These are phyloP conservation scores for Fusarium burgessii DNA, from an alignment of 2,329 filamentous ascomycete species.

Conservation along the genomic window DNA sequence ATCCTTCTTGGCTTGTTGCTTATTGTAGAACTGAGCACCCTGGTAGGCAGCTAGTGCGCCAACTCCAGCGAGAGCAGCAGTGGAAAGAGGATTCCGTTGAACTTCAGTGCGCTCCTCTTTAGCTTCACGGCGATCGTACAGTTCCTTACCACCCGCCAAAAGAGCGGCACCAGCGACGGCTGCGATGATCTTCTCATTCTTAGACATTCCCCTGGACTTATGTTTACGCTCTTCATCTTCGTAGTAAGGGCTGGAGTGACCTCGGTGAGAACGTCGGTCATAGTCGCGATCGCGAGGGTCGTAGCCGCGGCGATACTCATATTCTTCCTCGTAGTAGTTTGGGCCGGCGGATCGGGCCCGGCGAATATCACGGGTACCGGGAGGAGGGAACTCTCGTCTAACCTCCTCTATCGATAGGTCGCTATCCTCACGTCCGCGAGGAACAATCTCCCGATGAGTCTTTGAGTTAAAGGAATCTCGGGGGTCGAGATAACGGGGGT, in stretches of 20 bases:
- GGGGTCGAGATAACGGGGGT: constrained; percentile 65
- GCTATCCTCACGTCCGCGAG: constrained; percentile 76
- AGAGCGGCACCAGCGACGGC: constrained; percentile 74
- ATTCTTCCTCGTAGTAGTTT: constrained; percentile 67
- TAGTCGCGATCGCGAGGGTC: constrained; percentile 59
- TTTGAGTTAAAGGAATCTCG: constrained; percentile 63
- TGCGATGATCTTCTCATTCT: constrained; percentile 75
- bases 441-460: constrained; percentile 65
- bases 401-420: constrained; percentile 84
- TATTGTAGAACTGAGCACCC: constrained; percentile 72
- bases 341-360: constrained; percentile 74
- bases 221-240: constrained; percentile 68
- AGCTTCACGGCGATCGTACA: constrained; percentile 72
- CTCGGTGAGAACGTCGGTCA: constrained; percentile 59
- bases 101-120: constrained; percentile 62
- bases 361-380: constrained; percentile 64
- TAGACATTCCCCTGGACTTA: constrained; percentile 64
- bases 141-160: constrained; percentile 74
- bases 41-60: constrained; percentile 74
- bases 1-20: constrained; percentile 68
- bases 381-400: constrained; percentile 84
- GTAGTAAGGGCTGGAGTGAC: constrained; percentile 62
- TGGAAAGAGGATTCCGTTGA: constrained; percentile 69
- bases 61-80: constrained; percentile 71
- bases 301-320: constrained; percentile 62